A percentile compares a stretch with the other conserved stretches of the same genome.
phyloP scores from a whole-genome alignment of 2,329 filamentous ascomycete genomes.

The Pseudogymnoascus sp. region DNA sequence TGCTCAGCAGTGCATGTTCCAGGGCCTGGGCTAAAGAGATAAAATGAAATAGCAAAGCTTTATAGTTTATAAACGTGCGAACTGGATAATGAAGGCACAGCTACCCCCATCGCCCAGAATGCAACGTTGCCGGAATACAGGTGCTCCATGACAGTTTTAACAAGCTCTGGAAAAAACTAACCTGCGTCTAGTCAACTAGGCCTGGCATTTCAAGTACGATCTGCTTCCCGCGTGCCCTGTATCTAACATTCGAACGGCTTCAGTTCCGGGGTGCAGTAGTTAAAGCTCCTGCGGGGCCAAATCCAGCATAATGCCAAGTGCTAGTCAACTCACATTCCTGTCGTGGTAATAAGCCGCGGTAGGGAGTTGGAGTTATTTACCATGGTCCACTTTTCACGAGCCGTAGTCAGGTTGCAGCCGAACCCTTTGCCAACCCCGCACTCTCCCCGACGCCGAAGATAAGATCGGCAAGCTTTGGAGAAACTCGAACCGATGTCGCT shows the following conservation, averaged over 20 bases:
- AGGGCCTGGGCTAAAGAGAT: not conserved
- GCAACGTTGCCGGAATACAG: not conserved
- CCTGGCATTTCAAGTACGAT: not conserved
- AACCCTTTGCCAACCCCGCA: not conserved
- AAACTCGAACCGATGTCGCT: not conserved
- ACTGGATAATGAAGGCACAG: not conserved
- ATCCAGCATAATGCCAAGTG: not conserved
- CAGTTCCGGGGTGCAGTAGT: not conserved
- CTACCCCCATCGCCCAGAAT: not conserved
- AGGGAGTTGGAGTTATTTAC: not conserved
- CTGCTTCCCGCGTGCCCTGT: not conserved
- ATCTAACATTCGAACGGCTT: not conserved
- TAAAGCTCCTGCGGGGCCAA: not conserved
- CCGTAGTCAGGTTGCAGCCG: not conserved
- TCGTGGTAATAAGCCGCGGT: not conserved
- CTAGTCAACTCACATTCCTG: not conserved
- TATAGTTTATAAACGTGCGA: not conserved
- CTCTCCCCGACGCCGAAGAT: not conserved
- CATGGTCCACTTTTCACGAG: not conserved
- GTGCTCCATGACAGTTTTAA: not conserved
- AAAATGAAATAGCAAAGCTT: not conserved
- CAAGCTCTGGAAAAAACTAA: not conserved
- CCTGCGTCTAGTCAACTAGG: not conserved
- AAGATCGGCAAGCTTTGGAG: slow-evolving; percentile 1
- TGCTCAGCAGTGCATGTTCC: not conserved